Conservation (phyloP, 2,329 filamentous ascomycete genomes). For the Exophiala viscosa region DNA sequence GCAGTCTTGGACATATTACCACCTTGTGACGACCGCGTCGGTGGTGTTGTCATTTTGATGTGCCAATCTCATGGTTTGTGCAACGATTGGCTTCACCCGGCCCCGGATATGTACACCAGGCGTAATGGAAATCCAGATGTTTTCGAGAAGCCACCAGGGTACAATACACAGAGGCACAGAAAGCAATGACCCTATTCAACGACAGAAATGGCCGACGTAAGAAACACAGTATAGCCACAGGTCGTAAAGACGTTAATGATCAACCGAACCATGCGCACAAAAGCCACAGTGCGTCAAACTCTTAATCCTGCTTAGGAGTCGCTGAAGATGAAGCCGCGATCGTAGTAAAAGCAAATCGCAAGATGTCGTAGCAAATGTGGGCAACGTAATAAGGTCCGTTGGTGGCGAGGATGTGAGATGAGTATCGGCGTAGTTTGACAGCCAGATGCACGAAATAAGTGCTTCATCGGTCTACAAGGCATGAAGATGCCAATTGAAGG, state of each 20-base stretch:
- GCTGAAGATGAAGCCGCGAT: background rate
- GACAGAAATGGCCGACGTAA: too few relatives aligned
- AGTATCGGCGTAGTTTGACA: background rate
- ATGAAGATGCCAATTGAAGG: slow-evolving; percentile 1
- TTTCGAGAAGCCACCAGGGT: too few relatives aligned
- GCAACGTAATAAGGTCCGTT: too few relatives aligned
- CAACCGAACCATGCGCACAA: too few relatives aligned
- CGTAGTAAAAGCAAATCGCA: too few relatives aligned
- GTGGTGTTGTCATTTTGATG: slow-evolving; percentile 14
- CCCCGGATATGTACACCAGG: background rate
- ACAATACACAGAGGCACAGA: background rate
- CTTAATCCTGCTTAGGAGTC: too few relatives aligned
- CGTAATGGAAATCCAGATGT: background rate
- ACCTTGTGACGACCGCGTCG: slow-evolving; percentile 10
- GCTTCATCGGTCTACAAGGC: background rate
- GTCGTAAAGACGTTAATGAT: too few relatives aligned
- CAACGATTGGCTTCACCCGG: slow-evolving; percentile 10
- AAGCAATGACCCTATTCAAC: too few relatives aligned
- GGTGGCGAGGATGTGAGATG: slow-evolving; percentile 1
- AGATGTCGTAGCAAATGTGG: too few relatives aligned
- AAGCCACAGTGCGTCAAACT: too few relatives aligned
- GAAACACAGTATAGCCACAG: too few relatives aligned
- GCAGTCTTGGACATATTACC: slow-evolving; percentile 2
- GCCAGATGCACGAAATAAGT: background rate
- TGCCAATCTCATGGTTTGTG: slow-evolving; percentile 20